Conservation (phyloP, 169 alveolate genomes). For the Plasmodium malariae region DNA sequence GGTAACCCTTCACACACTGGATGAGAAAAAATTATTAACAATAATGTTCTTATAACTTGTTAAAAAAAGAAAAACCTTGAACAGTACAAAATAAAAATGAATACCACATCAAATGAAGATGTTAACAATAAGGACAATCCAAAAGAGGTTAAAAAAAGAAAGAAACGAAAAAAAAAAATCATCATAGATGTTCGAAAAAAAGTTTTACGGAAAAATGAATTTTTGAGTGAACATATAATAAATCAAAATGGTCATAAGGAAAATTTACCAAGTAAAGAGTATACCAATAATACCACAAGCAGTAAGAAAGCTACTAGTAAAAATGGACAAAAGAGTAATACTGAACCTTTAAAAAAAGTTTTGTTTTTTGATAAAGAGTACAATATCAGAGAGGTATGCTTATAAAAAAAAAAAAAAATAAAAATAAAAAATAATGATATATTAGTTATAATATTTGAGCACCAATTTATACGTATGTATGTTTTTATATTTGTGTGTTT, state of each 20-base stretch:
- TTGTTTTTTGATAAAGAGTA: slow-evolving; percentile 41
- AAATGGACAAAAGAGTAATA: not conserved
- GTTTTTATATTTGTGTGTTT: not conserved
- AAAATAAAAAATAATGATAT: not conserved
- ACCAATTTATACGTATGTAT: not conserved
- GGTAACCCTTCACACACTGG: too few species aligned
- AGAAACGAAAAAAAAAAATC: slow-evolving; percentile 57
- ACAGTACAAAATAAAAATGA: slow-evolving; percentile 17
- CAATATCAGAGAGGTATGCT: slow-evolving; percentile 14
- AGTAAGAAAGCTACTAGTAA: not conserved
- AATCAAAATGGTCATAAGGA: slow-evolving; percentile 1
- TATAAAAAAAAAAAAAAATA: slow-evolving; percentile 7
- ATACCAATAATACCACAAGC: not conserved
- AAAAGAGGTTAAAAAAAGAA: slow-evolving; percentile 23
- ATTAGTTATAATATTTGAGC: too few species aligned
- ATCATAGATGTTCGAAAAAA: slow-evolving; percentile 45
- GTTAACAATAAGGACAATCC: slow-evolving; percentile 1
- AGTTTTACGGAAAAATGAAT: not conserved
- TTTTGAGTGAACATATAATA: not conserved
- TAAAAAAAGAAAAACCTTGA: too few species aligned
- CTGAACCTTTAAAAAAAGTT: slow-evolving; percentile 6
- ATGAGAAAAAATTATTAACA: too few species aligned
- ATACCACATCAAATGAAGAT: slow-evolving; percentile 15
- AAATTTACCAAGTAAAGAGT: slow-evolving; percentile 2
- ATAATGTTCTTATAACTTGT: too few species aligned